Percentiles rank a stretch among this genome's conserved stretches.
Conservation (phyloP, 73 alveolate species). For the Paramecium caudatum region DNA sequence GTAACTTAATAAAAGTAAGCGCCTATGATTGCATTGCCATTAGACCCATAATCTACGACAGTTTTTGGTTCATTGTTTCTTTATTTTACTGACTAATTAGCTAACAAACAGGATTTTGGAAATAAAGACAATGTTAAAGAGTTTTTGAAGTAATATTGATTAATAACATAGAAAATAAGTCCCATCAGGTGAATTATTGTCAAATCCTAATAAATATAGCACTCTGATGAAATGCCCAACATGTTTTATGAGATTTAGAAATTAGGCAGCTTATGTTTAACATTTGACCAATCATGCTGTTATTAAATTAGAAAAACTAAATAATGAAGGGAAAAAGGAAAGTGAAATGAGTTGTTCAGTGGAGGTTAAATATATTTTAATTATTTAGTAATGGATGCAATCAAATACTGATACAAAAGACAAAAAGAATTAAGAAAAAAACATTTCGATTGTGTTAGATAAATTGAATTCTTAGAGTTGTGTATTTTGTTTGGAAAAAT, state of each 20-base stretch:
- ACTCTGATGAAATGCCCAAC: constrained; percentile 59
- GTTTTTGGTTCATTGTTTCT: constrained; percentile 15
- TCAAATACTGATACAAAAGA: neutral
- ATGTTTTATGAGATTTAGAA: constrained; percentile 59
- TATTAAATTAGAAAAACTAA: neutral
- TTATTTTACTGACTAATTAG: constrained; percentile 4
- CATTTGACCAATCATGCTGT: constrained; percentile 49
- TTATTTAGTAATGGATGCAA: constrained; percentile 31
- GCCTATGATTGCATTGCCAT: neutral
- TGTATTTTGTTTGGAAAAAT: constrained; percentile 48
- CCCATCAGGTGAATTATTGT: constrained; percentile 19
- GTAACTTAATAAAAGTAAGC: too few relatives aligned
- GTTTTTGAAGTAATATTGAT: neutral
- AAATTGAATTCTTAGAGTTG: neutral
- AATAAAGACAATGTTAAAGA: constrained; percentile 11
- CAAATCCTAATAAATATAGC: constrained; percentile 43
- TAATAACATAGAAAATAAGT: constrained; percentile 15
- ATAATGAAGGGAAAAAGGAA: neutral
- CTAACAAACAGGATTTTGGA: neutral
- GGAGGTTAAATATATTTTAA: neutral
- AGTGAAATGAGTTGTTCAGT: constrained; percentile 3
- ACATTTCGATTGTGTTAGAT: neutral
- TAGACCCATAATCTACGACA: constrained; percentile 3
- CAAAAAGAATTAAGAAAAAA: constrained; percentile 1
- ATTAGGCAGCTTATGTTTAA: neutral